These are phyloP conservation scores for Tetrastigma voinierianum DNA, from an alignment of 164 flowering plant genomes.

Conservation along the genomic window DNA sequence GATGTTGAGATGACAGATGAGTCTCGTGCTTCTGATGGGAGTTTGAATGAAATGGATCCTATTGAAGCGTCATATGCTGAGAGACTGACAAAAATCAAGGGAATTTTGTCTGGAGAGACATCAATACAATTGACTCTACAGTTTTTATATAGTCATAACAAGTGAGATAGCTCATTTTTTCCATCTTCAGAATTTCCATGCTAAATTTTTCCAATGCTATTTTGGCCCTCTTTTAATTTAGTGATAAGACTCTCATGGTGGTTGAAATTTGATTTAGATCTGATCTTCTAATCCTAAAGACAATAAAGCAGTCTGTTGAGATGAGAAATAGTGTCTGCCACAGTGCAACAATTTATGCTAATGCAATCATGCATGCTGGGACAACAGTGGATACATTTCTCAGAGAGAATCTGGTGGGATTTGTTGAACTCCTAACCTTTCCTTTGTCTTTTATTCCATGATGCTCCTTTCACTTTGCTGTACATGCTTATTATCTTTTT, in stretches of 20 bases:
- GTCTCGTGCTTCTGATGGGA: constrained; percentile 31
- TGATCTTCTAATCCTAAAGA: constrained; percentile 83
- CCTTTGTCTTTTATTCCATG: neutral
- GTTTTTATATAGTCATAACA: constrained; percentile 85
- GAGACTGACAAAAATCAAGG: constrained; percentile 64
- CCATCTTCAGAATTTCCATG: neutral
- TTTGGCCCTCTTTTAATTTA: neutral
- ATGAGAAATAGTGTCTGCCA: constrained; percentile 97
- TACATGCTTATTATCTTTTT: neutral
- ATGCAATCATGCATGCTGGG: constrained; percentile 98
- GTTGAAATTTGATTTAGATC: constrained; percentile 48
- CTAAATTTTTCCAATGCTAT: neutral
- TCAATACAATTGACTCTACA: constrained; percentile 88
- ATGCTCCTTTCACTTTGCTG: neutral
- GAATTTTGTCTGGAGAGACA: constrained; percentile 85
- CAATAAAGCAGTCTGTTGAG: constrained; percentile 93
- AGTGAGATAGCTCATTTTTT: constrained; percentile 34
- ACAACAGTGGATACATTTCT: constrained; percentile 94
- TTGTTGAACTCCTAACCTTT: neutral
- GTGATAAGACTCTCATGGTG: neutral
- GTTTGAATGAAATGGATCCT: constrained; percentile 40
- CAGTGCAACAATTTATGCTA: constrained; percentile 92
- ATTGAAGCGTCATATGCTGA: constrained; percentile 57
- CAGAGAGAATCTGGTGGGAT: constrained; percentile 77
- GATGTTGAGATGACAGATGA: constrained; percentile 74